Evolutionary conservation across 2,329 filamentous ascomycete species (phyloP).

Genomic region (Zymoseptoria brevis): DNA sequence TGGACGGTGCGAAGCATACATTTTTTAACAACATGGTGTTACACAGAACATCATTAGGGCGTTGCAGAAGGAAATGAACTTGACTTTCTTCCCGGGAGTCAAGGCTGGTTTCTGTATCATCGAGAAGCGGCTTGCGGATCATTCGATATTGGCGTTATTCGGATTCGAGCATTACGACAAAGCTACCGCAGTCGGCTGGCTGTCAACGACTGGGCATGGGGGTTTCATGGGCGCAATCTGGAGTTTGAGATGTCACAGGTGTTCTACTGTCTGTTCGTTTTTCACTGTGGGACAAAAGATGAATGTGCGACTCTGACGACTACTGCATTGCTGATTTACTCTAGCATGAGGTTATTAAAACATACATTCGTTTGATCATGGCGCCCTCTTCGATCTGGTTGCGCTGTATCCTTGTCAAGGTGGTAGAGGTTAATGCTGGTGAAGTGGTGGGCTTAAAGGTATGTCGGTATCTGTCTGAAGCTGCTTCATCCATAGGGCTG

Average conservation of each 20-base stretch:
- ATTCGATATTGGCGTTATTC: neutral
- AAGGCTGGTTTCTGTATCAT: neutral
- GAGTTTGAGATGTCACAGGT: neutral
- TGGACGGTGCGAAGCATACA: neutral
- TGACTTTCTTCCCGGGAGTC: neutral
- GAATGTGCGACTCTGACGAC: neutral
- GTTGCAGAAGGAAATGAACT: neutral
- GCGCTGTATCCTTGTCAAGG: neutral
- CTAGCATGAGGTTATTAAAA: neutral
- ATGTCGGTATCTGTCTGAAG: too few relatives aligned
- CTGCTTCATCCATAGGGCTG: too few relatives aligned
- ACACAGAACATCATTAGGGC: too few relatives aligned
- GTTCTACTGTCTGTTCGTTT: neutral
- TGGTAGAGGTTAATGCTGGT: neutral
- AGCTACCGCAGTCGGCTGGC: neutral
- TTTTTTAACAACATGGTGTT: neutral
- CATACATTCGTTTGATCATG: neutral
- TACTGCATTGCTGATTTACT: neutral
- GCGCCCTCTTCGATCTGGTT: neutral
- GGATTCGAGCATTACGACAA: neutral
- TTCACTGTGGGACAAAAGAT: neutral
- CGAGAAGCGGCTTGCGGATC: neutral
- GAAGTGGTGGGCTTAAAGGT: too few relatives aligned
- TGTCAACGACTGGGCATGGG: neutral
- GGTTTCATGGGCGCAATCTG: neutral